These are phyloP conservation scores for Chamaenerion angustifolium DNA, from an alignment of 345 rosid genomes.

Conservation along the genomic window DNA sequence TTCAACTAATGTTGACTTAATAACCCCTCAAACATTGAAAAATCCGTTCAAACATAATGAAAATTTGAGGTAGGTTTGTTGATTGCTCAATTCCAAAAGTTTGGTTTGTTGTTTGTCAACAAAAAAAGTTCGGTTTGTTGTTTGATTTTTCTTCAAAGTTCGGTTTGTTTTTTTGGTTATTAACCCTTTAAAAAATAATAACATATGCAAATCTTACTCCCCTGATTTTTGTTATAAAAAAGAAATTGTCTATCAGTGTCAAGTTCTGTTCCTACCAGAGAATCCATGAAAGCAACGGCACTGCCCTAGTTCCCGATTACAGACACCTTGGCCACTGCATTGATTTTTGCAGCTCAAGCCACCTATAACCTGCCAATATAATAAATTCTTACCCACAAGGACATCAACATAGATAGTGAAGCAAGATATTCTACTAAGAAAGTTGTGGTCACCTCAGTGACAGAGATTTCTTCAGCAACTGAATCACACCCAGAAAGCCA, in stretches of 20 bases:
- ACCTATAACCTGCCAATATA: slow-evolving; percentile 47
- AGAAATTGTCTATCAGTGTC: too few species aligned
- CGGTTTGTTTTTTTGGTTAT: too few species aligned
- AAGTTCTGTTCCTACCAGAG: slow-evolving; percentile 31
- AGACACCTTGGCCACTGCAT: slow-evolving; percentile 81
- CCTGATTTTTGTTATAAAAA: too few species aligned
- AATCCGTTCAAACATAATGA: too few species aligned
- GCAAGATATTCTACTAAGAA: neutral
- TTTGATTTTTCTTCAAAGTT: too few species aligned
- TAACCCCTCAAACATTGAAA: too few species aligned
- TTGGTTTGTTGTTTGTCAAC: too few species aligned
- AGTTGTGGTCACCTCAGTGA: slow-evolving; percentile 39
- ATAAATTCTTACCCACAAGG: slow-evolving; percentile 1
- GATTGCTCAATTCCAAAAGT: too few species aligned
- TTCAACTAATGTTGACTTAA: too few species aligned
- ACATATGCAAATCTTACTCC: too few species aligned
- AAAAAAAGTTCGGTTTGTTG: too few species aligned
- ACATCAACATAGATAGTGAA: neutral
- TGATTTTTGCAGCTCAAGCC: slow-evolving; percentile 51
- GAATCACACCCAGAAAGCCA: slow-evolving; percentile 92
- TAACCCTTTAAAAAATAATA: neutral
- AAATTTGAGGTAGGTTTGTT: too few species aligned
- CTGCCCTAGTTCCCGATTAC: slow-evolving; percentile 63
- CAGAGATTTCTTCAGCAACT: slow-evolving; percentile 28
- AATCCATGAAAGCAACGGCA: slow-evolving; percentile 90